Evolutionary conservation across 192 early-diverging fungal species (phyloP), one percentile per base, ranked within the genome.

Genomic region (Chytriomyces hyalinus): DNA sequence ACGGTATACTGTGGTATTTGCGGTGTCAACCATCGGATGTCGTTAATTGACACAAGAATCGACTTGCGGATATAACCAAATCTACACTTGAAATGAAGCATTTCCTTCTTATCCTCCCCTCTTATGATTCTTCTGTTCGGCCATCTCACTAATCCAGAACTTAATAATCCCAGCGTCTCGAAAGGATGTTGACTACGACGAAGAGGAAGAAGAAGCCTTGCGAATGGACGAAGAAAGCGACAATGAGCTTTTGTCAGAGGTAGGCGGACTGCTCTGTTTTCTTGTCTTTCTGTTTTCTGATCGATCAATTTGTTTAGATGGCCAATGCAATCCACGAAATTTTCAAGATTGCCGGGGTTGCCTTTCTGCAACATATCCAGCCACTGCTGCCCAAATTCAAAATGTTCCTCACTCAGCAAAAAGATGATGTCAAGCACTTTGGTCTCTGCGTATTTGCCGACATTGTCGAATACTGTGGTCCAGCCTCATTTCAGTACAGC

Each of bases 391-490:
- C 94, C 1, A 82, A 92, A 61, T 87, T 96, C 9, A 80, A 83
- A 17, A 46, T 68, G n/a, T 84, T 90, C 68, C 47, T 83, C 66
- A 73, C 71, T 7, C 45, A 73, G 59, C 28, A 15, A 11, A 73
- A 73, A 61, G 71, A 73, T 45, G 71, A 73, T 24, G 46, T 48
- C 4, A 73, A 73, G 47, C 98, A 97, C 86, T 97, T 94, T 93
- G 95, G 94, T 49, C 87, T 98, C 73, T 95, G 94, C 83, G 92
- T 97, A 4, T 92, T 93, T 75, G 94, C 94, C 79, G 97, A 98
- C 82, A 77, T 99, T 71, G 86, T 98, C 43, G 94, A 99, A 86
- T 98, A 91, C 76, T 89, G 92, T 15, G 94, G 93, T 0, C 92
- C 91, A 10, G 85, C 80, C 45, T 94, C 88, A 47, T 92, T 70